Percentiles rank a stretch among this genome's conserved stretches.
These are phyloP conservation scores for Puccinia coronata DNA, from an alignment of 1,284 basidiomycete species.

Conservation along the genomic window DNA sequence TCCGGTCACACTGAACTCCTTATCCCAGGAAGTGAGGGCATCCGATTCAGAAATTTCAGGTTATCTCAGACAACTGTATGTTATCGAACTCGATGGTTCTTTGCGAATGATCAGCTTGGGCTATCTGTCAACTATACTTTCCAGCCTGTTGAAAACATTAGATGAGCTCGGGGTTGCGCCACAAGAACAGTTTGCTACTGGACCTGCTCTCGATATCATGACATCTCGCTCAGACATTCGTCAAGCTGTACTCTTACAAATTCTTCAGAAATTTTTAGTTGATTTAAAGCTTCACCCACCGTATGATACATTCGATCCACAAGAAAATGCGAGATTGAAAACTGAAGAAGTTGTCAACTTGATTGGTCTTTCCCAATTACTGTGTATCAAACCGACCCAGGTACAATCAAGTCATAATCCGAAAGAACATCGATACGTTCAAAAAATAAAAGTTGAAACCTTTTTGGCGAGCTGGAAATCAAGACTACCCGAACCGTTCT, in stretches of 20 bases:
- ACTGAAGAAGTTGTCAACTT: conserved; percentile 20
- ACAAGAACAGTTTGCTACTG: conserved; percentile 26
- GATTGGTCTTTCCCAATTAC: conserved; percentile 37
- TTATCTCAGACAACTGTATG: conserved; percentile 19
- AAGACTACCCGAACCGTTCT: background rate
- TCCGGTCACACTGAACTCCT: conserved; percentile 1
- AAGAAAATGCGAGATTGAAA: conserved; percentile 2
- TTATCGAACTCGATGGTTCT: conserved; percentile 3
- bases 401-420: conserved; percentile 22
- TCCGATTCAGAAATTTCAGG: conserved; percentile 38
- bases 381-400: conserved; percentile 33
- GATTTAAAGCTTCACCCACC: conserved; percentile 1
- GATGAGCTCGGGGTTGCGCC: conserved; percentile 28
- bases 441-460: conserved; percentile 14
- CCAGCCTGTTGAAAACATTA: conserved; percentile 18
- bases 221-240: conserved; percentile 8
- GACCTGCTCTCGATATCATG: conserved; percentile 26
- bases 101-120: conserved; percentile 37
- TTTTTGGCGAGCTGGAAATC: conserved; percentile 37
- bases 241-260: conserved; percentile 22
- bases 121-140: conserved; percentile 36
- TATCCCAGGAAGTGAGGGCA: conserved; percentile 26
- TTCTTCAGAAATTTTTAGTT: conserved; percentile 15
- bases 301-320: conserved; percentile 16
- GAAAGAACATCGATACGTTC: conserved; percentile 20